A percentile compares a stretch with the other conserved stretches of the same genome.
These are phyloP conservation scores for Ogataea degrootiae DNA, from an alignment of 805 yeast genomes.

Conservation along the genomic window DNA sequence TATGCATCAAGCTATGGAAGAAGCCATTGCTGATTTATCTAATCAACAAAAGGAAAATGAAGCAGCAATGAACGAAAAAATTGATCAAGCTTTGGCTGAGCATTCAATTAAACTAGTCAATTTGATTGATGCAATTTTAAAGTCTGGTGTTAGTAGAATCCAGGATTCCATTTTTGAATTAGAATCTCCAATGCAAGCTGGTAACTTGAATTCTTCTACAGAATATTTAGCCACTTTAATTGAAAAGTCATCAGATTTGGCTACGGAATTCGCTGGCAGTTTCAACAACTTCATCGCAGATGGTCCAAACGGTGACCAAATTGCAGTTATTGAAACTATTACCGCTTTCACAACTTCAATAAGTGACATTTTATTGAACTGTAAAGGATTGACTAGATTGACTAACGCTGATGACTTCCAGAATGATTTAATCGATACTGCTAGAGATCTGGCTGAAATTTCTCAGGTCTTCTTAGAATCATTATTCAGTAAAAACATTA, in stretches of 20 bases:
- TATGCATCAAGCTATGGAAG: conserved; percentile 73
- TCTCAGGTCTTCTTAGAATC: conserved; percentile 59
- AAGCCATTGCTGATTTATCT: conserved; percentile 58
- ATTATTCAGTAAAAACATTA: conserved; percentile 48
- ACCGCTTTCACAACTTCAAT: conserved; percentile 59
- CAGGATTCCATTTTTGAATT: conserved; percentile 69
- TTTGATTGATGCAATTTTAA: conserved; percentile 66
- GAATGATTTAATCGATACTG: conserved; percentile 42
- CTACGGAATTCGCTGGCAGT: conserved; percentile 75
- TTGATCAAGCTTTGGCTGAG: conserved; percentile 45
- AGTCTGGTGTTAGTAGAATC: conserved; percentile 63
- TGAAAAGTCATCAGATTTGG: conserved; percentile 64
- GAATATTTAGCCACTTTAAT: conserved; percentile 60
- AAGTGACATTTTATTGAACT: conserved; percentile 56
- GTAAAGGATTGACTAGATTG: conserved; percentile 63
- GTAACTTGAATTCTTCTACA: conserved; percentile 72
- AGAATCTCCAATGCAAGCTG: conserved; percentile 78
- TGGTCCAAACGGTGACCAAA: conserved; percentile 63
- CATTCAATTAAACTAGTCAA: conserved; percentile 45
- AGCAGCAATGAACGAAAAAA: conserved; percentile 51
- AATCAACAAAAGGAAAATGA: conserved; percentile 43
- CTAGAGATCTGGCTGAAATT: conserved; percentile 54
- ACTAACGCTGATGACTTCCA: conserved; percentile 47
- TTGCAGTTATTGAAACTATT: conserved; percentile 55
- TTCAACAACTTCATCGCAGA: conserved; percentile 75